phyloP scores from a whole-genome alignment of 192 early-diverging fungal genomes.

The Entomortierella chlamydospora region DNA sequence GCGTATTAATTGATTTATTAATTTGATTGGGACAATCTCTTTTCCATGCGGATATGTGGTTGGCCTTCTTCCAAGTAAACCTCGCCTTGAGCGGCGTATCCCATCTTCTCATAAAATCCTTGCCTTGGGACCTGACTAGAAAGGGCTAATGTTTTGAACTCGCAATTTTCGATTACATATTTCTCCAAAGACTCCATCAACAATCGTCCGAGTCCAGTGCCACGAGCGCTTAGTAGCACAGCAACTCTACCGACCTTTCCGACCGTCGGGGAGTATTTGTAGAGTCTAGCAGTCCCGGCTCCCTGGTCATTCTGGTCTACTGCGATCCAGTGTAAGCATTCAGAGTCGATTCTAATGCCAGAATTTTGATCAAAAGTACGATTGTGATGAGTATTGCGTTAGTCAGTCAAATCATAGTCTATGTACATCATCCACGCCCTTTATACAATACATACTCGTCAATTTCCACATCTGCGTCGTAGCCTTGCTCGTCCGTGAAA shows the following conservation, averaged over 20 bases:
- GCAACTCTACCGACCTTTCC: conserved; percentile 48
- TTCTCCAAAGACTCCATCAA: conserved; percentile 42
- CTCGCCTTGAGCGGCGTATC: conserved; percentile 23
- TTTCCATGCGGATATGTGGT: conserved; percentile 44
- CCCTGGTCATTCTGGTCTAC: conserved; percentile 17
- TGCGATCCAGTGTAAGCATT: conserved; percentile 47
- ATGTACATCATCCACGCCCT: too few species aligned
- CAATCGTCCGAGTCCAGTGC: conserved; percentile 31
- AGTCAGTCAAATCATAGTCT: neutral
- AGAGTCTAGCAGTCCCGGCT: conserved; percentile 37
- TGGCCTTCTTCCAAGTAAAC: conserved; percentile 43
- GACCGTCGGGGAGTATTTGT: conserved; percentile 29
- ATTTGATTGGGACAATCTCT: neutral
- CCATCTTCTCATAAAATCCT: conserved; percentile 49
- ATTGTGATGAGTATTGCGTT: neutral
- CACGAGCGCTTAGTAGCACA: conserved; percentile 32
- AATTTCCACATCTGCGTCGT: conserved; percentile 31
- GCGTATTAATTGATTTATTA: neutral
- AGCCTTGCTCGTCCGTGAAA: conserved; percentile 49
- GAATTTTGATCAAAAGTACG: neutral
- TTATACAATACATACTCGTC: conserved; percentile 29
- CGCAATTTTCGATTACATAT: conserved; percentile 9
- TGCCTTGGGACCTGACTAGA: conserved; percentile 42
- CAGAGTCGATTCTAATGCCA: conserved; percentile 22
- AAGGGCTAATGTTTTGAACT: conserved; percentile 15